Evolutionary conservation across 257 asterid species (phyloP), one percentile per base, ranked within the genome.

Genomic region (Capsicum chinense): DNA sequence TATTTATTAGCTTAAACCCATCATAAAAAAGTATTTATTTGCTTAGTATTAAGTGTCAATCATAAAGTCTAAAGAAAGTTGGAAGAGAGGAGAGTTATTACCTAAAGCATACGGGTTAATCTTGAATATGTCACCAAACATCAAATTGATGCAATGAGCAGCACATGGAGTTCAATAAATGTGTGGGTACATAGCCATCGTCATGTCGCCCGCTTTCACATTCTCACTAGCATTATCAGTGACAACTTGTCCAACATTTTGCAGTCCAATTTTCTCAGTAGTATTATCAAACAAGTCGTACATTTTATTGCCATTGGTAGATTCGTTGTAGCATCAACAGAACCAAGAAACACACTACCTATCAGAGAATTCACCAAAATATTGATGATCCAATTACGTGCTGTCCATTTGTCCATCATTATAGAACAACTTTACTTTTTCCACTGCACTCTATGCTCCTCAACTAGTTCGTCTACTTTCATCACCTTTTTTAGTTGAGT

Each of bases 81-180:
- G 8, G 19, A 19, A 33, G 68, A 62, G 21, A 62, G 26, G 68
- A 15, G 33, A 33, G 56, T 5, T 52, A 37, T 42, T 81, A 39
- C 56, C 56, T 81, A 37, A 33, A n/a, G 14, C 19, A 16, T 42
- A 56, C 6, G 9, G 35, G 14, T 50, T 6, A 14, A 13, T 14
- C 21, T 80, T 60, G 54, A 56, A 80, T 5, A 80, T 80, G 56
- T 59, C 35, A 3, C 63, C 73, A 80, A 60, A 80, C 76, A 59
- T 60, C 83, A 79, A 79, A 52, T 79, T 58, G 37, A 12, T 52
- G 8, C 83, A 79, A 52, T 56, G 83, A n/a, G 83, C 33, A 52
- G 13, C 56, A 56, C 83, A 79, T n/a, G 11, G 7, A n/a, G 48
- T 56, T 13, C 69, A 79, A 57, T 12, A 9, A 79, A 21, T 21